These are phyloP conservation scores for Inga oerstediana DNA, from an alignment of 306 rosid species.

Conservation along the genomic window DNA sequence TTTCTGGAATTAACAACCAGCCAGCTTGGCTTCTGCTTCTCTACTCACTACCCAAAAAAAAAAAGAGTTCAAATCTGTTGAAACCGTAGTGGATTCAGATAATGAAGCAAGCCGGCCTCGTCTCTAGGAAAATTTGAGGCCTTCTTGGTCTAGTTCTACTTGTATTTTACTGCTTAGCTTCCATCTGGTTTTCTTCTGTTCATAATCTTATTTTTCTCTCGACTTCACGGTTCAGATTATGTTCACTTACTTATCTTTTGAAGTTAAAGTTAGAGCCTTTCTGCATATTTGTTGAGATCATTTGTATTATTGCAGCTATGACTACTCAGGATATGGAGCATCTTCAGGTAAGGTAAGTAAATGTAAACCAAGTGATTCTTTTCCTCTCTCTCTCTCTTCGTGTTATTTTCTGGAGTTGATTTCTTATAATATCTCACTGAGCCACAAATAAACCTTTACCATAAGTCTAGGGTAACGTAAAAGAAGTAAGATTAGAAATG, in stretches of 20 bases:
- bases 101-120: not conserved
- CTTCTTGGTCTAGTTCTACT: slow-evolving; percentile 8
- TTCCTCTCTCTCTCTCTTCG: not conserved
- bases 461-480: not conserved
- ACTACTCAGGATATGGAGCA: slow-evolving; percentile 96
- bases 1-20: not conserved
- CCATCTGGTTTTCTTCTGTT: not conserved
- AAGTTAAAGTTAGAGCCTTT: not conserved
- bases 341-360: slow-evolving; percentile 92
- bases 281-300: slow-evolving; percentile 27
- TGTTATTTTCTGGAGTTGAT: not conserved
- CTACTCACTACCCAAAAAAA: not conserved
- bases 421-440: not conserved
- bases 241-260: not conserved
- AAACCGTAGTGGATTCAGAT: not conserved
- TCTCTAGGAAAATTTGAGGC: slow-evolving; percentile 3
- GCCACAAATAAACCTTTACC: not conserved
- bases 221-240: not conserved
- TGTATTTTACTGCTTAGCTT: slow-evolving; percentile 13
- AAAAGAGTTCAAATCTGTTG: not conserved
- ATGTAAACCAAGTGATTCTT: slow-evolving; percentile 20
- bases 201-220: slow-evolving; percentile 9
- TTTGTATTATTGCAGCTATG: slow-evolving; percentile 70
- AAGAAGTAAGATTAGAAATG: slow-evolving; percentile 13
- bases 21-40: too few species aligned